phyloP scores from a whole-genome alignment of 2,329 filamentous ascomycete genomes.

The Alternaria angustiovoidea region DNA sequence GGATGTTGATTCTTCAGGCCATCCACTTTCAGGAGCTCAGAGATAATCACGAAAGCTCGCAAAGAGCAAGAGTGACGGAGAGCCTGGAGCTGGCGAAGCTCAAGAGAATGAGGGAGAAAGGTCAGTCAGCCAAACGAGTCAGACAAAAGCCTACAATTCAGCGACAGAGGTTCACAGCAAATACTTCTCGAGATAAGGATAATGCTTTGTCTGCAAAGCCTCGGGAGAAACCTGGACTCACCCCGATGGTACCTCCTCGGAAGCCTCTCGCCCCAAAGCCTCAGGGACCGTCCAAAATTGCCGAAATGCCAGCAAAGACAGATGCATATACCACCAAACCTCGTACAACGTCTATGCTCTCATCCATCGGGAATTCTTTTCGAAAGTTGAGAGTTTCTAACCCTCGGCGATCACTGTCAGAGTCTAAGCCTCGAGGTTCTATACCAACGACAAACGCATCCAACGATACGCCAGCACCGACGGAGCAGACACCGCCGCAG shows the following conservation, averaged over 20 bases:
- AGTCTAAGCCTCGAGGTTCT: neutral
- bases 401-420: neutral
- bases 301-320: neutral
- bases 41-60: neutral
- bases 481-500: neutral
- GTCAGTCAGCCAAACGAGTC: too few species aligned
- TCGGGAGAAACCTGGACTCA: neutral
- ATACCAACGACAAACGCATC: neutral
- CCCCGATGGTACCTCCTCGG: neutral
- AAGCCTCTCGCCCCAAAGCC: neutral
- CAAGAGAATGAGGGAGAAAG: neutral
- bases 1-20: slow-evolving; percentile 15
- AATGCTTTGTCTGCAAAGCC: neutral
- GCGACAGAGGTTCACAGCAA: neutral
- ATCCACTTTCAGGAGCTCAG: slow-evolving; percentile 14
- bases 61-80: neutral
- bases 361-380: neutral
- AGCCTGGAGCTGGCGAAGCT: neutral
- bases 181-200: neutral
- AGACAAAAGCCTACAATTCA: neutral
- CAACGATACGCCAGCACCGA: neutral
- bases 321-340: neutral
- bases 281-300: neutral
- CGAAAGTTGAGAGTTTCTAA: neutral
- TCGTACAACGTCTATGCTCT: neutral